These are phyloP conservation scores for Coniophora puteana DNA, from an alignment of 1,284 basidiomycete species.

Conservation along the genomic window DNA sequence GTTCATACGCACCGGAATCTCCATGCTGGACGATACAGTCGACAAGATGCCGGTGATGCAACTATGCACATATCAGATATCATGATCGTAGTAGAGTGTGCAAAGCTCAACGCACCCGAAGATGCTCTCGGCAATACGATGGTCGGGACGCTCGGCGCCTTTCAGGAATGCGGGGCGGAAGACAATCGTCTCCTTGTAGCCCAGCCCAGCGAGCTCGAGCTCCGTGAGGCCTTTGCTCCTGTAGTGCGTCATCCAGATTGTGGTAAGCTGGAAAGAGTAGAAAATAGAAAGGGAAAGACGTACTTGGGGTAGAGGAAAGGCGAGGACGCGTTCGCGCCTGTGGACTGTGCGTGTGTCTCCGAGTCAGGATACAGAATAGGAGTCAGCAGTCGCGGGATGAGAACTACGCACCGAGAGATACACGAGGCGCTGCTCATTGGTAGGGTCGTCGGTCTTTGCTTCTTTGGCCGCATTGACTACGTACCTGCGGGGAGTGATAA, in stretches of 20 bases:
- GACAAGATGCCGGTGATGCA: slow-evolving; percentile 35
- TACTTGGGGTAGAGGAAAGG: slow-evolving; percentile 48
- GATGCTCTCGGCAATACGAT: slow-evolving; percentile 37
- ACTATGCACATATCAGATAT: too few species aligned
- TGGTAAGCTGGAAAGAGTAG: background rate
- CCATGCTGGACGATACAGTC: slow-evolving; percentile 32
- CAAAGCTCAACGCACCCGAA: slow-evolving; percentile 36
- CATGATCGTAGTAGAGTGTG: too few species aligned
- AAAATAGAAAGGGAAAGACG: slow-evolving; percentile 6
- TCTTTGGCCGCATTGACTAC: slow-evolving; percentile 67
- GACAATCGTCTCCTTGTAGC: slow-evolving; percentile 65
- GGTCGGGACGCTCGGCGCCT: slow-evolving; percentile 37
- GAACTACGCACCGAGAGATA: slow-evolving; percentile 58
- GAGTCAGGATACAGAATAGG: background rate
- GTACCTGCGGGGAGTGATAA: slow-evolving; percentile 43
- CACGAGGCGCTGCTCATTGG: slow-evolving; percentile 51
- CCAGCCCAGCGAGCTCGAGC: slow-evolving; percentile 56
- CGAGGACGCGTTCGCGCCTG: slow-evolving; percentile 45
- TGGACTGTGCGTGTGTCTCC: slow-evolving; percentile 31
- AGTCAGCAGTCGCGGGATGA: background rate
- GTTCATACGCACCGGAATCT: slow-evolving; percentile 43
- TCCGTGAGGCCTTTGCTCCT: slow-evolving; percentile 79
- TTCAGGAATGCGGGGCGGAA: slow-evolving; percentile 59
- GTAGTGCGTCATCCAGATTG: too few species aligned
- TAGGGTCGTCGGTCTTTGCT: slow-evolving; percentile 46